Conservation (phyloP, 495 filamentous ascomycete genomes). For the Bacidia rubella region DNA sequence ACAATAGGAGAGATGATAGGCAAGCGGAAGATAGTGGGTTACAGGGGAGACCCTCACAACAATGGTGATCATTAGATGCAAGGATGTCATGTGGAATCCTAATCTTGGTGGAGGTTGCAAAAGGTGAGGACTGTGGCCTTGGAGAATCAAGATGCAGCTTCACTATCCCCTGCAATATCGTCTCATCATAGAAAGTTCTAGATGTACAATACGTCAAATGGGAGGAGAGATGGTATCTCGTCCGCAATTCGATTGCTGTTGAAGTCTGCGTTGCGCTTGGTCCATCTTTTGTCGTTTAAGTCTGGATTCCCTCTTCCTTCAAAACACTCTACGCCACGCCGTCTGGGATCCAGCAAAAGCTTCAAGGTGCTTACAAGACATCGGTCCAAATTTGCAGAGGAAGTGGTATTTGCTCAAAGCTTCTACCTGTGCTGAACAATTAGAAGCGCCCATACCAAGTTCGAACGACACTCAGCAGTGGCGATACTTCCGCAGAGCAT, state of each 20-base stretch:
- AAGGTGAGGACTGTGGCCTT: not conserved
- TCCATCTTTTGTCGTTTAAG: too few relatives aligned
- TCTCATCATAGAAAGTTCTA: constrained; percentile 12
- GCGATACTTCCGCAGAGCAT: too few relatives aligned
- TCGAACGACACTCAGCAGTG: too few relatives aligned
- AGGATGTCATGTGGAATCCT: not conserved
- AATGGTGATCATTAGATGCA: not conserved
- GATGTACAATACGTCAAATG: constrained; percentile 15
- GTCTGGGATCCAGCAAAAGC: too few relatives aligned
- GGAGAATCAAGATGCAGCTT: not conserved
- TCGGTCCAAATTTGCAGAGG: too few relatives aligned
- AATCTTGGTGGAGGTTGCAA: not conserved
- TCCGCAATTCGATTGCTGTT: not conserved
- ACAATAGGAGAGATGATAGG: constrained; percentile 95
- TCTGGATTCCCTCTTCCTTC: too few relatives aligned
- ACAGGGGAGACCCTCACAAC: constrained; percentile 52
- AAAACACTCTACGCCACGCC: too few relatives aligned
- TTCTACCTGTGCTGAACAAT: too few relatives aligned
- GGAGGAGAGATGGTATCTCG: not conserved
- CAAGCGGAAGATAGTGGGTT: constrained; percentile 83
- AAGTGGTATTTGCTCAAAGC: too few relatives aligned
- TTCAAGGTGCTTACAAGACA: too few relatives aligned
- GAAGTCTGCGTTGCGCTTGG: too few relatives aligned
- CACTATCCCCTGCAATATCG: constrained; percentile 3
- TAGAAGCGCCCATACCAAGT: too few relatives aligned